A percentile compares a stretch with the other conserved stretches of the same genome.
Evolutionary conservation across 768 basidiomycete species (phyloP).

Genomic region (Russula lepida): DNA sequence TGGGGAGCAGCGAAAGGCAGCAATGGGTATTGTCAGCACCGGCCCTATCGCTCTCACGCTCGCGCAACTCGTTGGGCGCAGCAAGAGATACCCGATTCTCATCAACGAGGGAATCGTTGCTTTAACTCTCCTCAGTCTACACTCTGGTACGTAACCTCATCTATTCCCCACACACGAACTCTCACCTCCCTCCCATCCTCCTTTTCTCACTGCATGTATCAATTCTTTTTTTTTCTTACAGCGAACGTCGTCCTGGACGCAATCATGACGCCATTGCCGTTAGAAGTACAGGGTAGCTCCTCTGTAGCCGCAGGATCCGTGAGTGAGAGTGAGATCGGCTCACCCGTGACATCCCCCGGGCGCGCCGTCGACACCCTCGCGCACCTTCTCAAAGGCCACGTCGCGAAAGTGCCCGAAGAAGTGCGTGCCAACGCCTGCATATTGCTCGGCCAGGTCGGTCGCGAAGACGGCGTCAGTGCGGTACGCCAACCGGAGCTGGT

Average conservation of each 20-base stretch:
- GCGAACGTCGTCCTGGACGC: slow-evolving; percentile 57
- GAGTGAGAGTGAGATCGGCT: slow-evolving; percentile 35
- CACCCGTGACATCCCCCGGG: slow-evolving; percentile 44
- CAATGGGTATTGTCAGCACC: slow-evolving; percentile 44
- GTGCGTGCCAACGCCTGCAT: slow-evolving; percentile 71
- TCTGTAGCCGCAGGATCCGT: slow-evolving; percentile 30
- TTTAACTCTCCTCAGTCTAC: slow-evolving; percentile 64
- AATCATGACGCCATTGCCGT: slow-evolving; percentile 42
- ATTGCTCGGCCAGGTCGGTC: slow-evolving; percentile 56
- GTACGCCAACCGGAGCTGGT: slow-evolving; percentile 30
- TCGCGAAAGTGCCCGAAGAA: slow-evolving; percentile 53
- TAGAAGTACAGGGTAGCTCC: slow-evolving; percentile 29
- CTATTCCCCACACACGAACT: neutral
- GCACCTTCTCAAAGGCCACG: slow-evolving; percentile 45
- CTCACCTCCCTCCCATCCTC: neutral
- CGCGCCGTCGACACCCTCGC: slow-evolving; percentile 63
- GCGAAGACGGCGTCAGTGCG: slow-evolving; percentile 41
- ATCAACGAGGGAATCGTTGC: slow-evolving; percentile 87
- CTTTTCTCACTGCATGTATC: neutral
- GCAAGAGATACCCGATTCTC: slow-evolving; percentile 73
- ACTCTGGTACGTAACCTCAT: slow-evolving; percentile 42
- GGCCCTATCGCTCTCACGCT: slow-evolving; percentile 53
- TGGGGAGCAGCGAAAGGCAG: slow-evolving; percentile 43
- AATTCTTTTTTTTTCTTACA: slow-evolving; percentile 26
- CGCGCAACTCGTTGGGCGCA: slow-evolving; percentile 62